A percentile compares a stretch with the other conserved stretches of the same genome.
Conservation (phyloP, 208 protist genomes). For the Trichomonas vaginalis region DNA sequence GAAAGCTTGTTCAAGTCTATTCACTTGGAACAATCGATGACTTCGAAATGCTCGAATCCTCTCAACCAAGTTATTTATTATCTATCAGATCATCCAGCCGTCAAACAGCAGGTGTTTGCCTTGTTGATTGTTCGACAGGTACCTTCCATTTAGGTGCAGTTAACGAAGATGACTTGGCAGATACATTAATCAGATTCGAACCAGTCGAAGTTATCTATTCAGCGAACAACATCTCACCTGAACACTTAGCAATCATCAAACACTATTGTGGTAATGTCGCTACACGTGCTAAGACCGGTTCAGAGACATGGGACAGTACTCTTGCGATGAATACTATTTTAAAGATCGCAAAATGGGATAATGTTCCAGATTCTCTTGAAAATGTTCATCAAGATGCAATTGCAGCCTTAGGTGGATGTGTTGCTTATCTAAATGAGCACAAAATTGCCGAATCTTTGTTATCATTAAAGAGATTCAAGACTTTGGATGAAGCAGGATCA, state of each 20-base stretch:
- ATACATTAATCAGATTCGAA: neutral
- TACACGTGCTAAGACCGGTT: neutral
- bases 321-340: neutral
- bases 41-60: constrained; percentile 14
- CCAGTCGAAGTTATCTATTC: neutral
- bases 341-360: neutral
- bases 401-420: neutral
- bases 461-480: neutral
- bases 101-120: neutral
- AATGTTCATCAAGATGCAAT: neutral
- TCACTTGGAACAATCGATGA: neutral
- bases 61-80: constrained; percentile 7
- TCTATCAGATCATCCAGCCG: neutral
- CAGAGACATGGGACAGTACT: neutral
- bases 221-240: neutral
- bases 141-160: neutral
- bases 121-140: constrained; percentile 4
- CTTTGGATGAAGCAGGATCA: neutral
- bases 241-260: neutral
- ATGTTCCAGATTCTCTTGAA: neutral
- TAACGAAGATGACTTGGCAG: neutral
- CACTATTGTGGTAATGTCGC: neutral
- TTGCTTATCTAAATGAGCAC: neutral
- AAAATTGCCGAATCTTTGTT: neutral
- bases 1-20: constrained; percentile 11